These are phyloP conservation scores for Oxyria digyna DNA, from an alignment of 148 eudicot species.

Conservation along the genomic window DNA sequence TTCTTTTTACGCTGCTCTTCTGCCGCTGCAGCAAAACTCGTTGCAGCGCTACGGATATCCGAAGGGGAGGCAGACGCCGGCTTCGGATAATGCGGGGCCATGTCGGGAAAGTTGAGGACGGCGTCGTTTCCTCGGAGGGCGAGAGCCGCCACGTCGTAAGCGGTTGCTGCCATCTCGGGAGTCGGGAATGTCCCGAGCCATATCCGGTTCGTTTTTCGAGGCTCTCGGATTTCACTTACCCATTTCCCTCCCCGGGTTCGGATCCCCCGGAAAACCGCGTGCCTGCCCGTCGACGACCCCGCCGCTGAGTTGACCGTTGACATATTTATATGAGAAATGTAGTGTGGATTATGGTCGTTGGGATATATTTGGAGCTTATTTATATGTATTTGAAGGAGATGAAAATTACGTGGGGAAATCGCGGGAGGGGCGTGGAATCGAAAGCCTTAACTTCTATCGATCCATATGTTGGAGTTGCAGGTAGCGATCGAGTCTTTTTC, in stretches of 20 bases:
- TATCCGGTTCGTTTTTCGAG: slow-evolving; percentile 45
- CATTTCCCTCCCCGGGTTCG: slow-evolving; percentile 55
- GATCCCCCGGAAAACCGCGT: slow-evolving; percentile 41
- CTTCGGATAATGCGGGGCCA: slow-evolving; percentile 21
- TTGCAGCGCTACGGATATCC: slow-evolving; percentile 33
- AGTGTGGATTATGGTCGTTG: background rate
- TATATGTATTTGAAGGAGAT: background rate
- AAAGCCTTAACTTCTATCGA: background rate
- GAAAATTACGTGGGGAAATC: slow-evolving; percentile 15
- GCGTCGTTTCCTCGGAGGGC: slow-evolving; percentile 43
- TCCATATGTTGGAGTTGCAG: background rate
- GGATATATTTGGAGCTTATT: background rate
- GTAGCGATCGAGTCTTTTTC: background rate
- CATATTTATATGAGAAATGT: background rate
- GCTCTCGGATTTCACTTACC: slow-evolving; percentile 70
- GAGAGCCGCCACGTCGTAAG: slow-evolving; percentile 62
- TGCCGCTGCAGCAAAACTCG: background rate
- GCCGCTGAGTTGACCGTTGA: background rate
- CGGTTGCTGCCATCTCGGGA: slow-evolving; percentile 70
- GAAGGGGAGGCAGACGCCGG: slow-evolving; percentile 29
- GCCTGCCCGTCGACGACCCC: slow-evolving; percentile 9
- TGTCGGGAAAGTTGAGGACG: slow-evolving; percentile 39
- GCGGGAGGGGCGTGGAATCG: background rate
- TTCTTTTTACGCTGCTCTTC: background rate
- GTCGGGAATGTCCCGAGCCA: slow-evolving; percentile 58